Percentiles rank a stretch among this genome's conserved stretches.
Evolutionary conservation across 441 rosid species (phyloP).

Genomic region (Geranium incanum): DNA sequence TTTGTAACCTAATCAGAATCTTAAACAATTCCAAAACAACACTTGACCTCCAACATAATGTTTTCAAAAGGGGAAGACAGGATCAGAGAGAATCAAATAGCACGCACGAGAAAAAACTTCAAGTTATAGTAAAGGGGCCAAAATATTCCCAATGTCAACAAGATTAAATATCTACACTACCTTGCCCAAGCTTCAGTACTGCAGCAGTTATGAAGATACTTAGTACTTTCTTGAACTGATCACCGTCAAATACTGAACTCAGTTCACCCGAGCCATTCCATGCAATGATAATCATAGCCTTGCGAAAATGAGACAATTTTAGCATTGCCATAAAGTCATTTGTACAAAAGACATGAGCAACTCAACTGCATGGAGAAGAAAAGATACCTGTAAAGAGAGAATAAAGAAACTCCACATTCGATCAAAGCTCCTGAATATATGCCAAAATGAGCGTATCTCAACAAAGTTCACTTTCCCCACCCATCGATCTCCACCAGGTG

Average conservation of each 20-base stretch:
- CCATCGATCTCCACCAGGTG: conserved; percentile 60
- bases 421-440: conserved; percentile 95
- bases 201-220: conserved; percentile 96
- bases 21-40: too few species aligned
- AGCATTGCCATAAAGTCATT: conserved; percentile 20
- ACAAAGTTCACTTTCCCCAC: conserved; percentile 96
- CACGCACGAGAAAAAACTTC: too few species aligned
- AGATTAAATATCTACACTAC: conserved; percentile 25
- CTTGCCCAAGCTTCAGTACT: conserved; percentile 93
- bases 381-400: conserved; percentile 71
- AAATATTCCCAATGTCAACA: too few species aligned
- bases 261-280: conserved; percentile 74
- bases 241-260: conserved; percentile 42
- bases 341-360: neutral
- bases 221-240: conserved; percentile 70
- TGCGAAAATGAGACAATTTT: conserved; percentile 15
- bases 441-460: conserved; percentile 95
- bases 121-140: too few species aligned
- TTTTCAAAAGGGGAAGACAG: too few species aligned
- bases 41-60: too few species aligned
- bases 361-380: neutral
- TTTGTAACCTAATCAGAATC: too few species aligned
- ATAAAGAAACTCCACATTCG: conserved; percentile 98
- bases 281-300: conserved; percentile 96
- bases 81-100: too few species aligned